These are phyloP conservation scores for Hondaea fermentalgiana DNA, from an alignment of 108 stramenopile species.

Conservation along the genomic window DNA sequence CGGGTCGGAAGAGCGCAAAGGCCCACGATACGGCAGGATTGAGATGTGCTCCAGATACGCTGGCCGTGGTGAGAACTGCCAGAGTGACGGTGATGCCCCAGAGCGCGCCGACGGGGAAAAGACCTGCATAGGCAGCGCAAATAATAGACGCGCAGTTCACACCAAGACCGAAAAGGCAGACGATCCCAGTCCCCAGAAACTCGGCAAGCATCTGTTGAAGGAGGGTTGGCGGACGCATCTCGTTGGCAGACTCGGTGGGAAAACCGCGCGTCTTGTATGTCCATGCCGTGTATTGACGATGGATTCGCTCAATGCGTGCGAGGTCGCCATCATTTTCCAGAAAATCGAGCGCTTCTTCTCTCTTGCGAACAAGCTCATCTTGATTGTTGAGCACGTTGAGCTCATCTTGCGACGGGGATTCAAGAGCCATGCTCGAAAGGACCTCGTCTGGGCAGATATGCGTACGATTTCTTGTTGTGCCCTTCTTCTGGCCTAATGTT, in stretches of 20 bases:
- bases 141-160: slow-evolving; percentile 41
- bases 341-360: too few species aligned
- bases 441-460: too few species aligned
- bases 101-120: slow-evolving; percentile 50
- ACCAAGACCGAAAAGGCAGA: slow-evolving; percentile 48
- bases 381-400: too few species aligned
- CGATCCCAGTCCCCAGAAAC: slow-evolving; percentile 47
- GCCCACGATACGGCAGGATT: slow-evolving; percentile 50
- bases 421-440: too few species aligned
- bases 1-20: slow-evolving; percentile 36
- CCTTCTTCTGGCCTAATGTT: too few species aligned
- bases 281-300: slow-evolving; percentile 31
- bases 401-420: too few species aligned
- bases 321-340: too few species aligned
- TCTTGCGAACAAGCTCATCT: too few species aligned
- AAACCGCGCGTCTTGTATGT: neutral
- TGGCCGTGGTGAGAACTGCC: slow-evolving; percentile 45
- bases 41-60: slow-evolving; percentile 28
- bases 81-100: slow-evolving; percentile 55
- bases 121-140: slow-evolving; percentile 37
- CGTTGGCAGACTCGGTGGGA: neutral
- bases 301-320: slow-evolving; percentile 40
- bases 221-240: neutral
- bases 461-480: too few species aligned
- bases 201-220: slow-evolving; percentile 51